Percentiles rank a stretch among this genome's conserved stretches.
Conservation (phyloP, 2,329 filamentous ascomycete genomes). For the Beauveria medogensis region DNA sequence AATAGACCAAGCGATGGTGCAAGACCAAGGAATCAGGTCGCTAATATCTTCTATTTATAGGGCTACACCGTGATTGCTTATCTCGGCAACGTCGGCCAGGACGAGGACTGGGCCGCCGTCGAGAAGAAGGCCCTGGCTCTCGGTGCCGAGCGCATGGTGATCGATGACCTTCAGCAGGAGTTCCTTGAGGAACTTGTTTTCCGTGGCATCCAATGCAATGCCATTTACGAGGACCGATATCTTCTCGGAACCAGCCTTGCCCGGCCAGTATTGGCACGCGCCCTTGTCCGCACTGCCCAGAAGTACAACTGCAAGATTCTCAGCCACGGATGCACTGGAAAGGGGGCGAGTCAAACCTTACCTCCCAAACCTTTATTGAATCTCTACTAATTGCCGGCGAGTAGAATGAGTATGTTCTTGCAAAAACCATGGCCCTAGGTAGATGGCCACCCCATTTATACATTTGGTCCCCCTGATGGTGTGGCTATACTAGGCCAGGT, state of each 20-base stretch:
- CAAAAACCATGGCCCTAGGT: not conserved
- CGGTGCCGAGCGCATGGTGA: constrained; percentile 35
- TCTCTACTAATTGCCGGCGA: constrained; percentile 2
- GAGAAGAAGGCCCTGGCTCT: constrained; percentile 53
- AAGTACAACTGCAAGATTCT: constrained; percentile 27
- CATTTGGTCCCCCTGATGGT: not conserved
- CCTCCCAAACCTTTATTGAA: not conserved
- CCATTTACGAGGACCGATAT: constrained; percentile 51
- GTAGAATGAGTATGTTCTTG: constrained; percentile 21
- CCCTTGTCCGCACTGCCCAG: constrained; percentile 9
- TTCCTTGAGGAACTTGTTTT: constrained; percentile 72
- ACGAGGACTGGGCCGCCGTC: constrained; percentile 62
- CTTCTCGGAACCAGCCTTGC: constrained; percentile 48
- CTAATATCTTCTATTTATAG: not conserved
- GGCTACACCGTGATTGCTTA: constrained; percentile 21
- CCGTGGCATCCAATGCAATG: constrained; percentile 55
- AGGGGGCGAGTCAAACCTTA: constrained; percentile 26
- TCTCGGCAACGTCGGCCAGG: constrained; percentile 61
- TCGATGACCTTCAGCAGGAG: constrained; percentile 57
- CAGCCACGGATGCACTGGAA: constrained; percentile 34
- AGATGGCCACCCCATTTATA: not conserved
- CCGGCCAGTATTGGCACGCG: constrained; percentile 51
- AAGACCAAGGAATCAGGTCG: constrained; percentile 10
- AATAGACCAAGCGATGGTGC: not conserved
- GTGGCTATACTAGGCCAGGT: not conserved